Evolutionary conservation across 192 early-diverging fungal genomes (phyloP).

Genomic region (Coemansia sp.): DNA sequence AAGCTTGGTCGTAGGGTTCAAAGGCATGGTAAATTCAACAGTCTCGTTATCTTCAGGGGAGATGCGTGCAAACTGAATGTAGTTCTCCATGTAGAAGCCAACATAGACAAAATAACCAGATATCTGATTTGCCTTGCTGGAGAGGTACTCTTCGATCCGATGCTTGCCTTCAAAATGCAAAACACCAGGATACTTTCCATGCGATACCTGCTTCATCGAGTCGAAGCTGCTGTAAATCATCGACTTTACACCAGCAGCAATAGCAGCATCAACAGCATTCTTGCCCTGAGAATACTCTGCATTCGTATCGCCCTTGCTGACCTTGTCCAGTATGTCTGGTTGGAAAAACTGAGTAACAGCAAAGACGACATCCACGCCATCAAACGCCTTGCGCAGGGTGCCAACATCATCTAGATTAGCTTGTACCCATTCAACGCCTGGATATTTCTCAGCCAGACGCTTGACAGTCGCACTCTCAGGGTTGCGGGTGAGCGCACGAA

Average conservation of each 20-base stretch:
- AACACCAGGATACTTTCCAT: conserved; percentile 29
- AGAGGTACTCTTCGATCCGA: conserved; percentile 31
- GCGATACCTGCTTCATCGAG: conserved; percentile 23
- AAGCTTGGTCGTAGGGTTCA: conserved; percentile 20
- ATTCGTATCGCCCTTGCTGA: conserved; percentile 14
- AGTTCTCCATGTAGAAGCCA: conserved; percentile 47
- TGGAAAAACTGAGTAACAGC: conserved; percentile 39
- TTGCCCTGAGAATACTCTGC: conserved; percentile 42
- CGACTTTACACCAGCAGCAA: conserved; percentile 18
- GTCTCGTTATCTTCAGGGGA: conserved; percentile 33
- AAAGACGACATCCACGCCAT: conserved; percentile 30
- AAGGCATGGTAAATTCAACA: conserved; percentile 34
- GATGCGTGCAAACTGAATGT: conserved; percentile 21
- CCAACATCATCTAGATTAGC: conserved; percentile 26
- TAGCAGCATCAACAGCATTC: conserved; percentile 40
- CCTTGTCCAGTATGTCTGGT: conserved; percentile 4
- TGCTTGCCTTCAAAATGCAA: conserved; percentile 42
- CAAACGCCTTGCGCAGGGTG: conserved; percentile 27
- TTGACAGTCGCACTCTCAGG: conserved; percentile 14
- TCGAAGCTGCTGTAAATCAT: conserved; percentile 31
- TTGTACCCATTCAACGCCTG: conserved; percentile 23
- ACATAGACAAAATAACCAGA: conserved; percentile 18
- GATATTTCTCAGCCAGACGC: conserved; percentile 17
- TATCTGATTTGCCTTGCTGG: conserved; percentile 27
- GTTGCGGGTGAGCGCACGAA: conserved; percentile 32